Evolutionary conservation across 176 grass and related monocot genomes (phyloP).

Genomic region (Ampelocalamus luodianensis): DNA sequence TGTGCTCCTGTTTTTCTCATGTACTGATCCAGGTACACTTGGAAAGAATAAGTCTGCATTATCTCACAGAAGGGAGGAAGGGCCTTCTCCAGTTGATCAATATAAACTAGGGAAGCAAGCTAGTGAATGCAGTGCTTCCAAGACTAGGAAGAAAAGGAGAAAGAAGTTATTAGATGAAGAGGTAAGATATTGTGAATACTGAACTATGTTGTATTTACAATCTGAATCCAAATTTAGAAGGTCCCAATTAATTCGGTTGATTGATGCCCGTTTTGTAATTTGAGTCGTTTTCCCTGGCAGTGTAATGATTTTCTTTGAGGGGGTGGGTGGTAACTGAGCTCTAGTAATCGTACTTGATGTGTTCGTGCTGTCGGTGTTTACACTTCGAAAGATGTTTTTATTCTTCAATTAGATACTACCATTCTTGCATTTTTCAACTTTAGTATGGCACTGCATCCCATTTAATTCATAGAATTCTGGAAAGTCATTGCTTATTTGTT

Average conservation of each 20-base stretch:
- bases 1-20: conserved; percentile 28
- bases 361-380: conserved; percentile 16
- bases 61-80: conserved; percentile 42
- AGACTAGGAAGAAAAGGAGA: conserved; percentile 37
- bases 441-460: background rate
- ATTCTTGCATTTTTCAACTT: conserved; percentile 23
- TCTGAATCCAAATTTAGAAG: conserved; percentile 6
- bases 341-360: background rate
- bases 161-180: conserved; percentile 41
- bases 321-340: background rate
- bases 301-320: background rate
- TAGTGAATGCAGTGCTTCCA: conserved; percentile 36
- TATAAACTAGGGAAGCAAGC: conserved; percentile 39
- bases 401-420: conserved; percentile 24
- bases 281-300: background rate
- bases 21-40: conserved; percentile 37
- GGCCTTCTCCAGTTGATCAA: conserved; percentile 19
- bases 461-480: conserved; percentile 28
- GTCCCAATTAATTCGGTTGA: background rate
- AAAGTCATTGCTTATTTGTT: conserved; percentile 6
- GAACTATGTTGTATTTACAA: conserved; percentile 8
- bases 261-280: conserved; percentile 26
- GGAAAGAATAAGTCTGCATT: conserved; percentile 28
- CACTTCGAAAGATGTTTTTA: conserved; percentile 18
- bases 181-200: conserved; percentile 37